Base-by-base conservation (phyloP, 768 basidiomycete species). In the Terana coerulea region DNA sequence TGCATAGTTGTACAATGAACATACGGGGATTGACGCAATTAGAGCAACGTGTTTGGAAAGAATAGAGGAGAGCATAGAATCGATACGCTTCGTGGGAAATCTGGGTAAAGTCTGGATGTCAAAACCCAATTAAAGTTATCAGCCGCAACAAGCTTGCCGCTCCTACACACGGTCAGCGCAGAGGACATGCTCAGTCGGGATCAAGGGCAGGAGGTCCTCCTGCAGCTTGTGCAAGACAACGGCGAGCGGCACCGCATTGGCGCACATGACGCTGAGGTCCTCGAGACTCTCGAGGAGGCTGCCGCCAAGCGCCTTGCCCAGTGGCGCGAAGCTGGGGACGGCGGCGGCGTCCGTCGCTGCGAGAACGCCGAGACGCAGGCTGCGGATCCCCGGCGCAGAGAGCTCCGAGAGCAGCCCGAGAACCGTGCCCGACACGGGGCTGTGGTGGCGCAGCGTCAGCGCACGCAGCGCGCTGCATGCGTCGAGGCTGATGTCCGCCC, bases 371-470 rank as follows among this genome's bases (percentile, higher is more conserved):
- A 47, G 35, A 9, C 36, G 9, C 9, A 53, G 4, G 29, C 34
- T 47, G 7, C 37, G 50, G 15, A 51, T 30, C 33, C n/a, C 8
- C 43, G 50, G 50, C 10, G 50, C 29, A 11, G 40, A 30, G 15
- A 51, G n/a, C 29, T 51, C 50, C 2, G 50, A 12, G 2, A 51
- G 19, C 21, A 51, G 31, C 17, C 11, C 17, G 31, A 35, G 17
- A 15, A 51, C n/a, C 7, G 31, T 30, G 11, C 5, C 5, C 22
- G 21, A 45, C 11, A 29, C 22, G 4, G 50, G 50, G 15, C n/a
- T 28, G 22, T 24, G 22, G 42, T 39, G 15, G 41, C 28, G 41
- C 11, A 51, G 41, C 29, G 50, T 35, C 5, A 51, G 33, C 17
- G 19, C 15, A 24, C 37, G 33, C 4, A 51, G 50, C 2, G 29